A percentile compares a stretch with the other conserved stretches of the same genome.
Evolutionary conservation across 2,329 filamentous ascomycete species (phyloP).

Genomic region (Fusarium sterilihyphosum): DNA sequence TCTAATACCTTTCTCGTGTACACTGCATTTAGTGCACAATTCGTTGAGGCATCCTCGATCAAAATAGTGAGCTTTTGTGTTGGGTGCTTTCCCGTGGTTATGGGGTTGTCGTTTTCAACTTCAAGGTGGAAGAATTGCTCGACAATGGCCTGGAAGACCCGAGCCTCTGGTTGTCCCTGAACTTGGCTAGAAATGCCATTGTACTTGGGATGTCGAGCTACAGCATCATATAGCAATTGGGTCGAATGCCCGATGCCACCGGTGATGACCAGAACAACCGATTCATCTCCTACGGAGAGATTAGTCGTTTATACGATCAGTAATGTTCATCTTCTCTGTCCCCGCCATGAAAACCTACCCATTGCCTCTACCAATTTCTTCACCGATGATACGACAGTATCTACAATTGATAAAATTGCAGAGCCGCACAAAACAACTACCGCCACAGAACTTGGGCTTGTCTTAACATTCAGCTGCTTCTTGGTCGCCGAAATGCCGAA

Average conservation of each 20-base stretch:
- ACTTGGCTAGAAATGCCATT: conserved; percentile 6
- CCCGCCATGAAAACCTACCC: background rate
- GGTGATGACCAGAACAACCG: conserved; percentile 24
- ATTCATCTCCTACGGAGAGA: background rate
- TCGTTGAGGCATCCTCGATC: conserved; percentile 35
- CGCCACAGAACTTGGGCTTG: background rate
- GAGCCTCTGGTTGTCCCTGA: conserved; percentile 22
- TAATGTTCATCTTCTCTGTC: too few species aligned
- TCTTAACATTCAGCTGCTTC: background rate
- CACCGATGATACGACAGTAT: conserved; percentile 25
- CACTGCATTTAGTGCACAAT: conserved; percentile 34
- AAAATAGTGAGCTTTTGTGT: conserved; percentile 14
- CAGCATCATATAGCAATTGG: conserved; percentile 28
- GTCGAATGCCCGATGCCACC: conserved; percentile 40
- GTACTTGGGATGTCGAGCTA: conserved; percentile 27
- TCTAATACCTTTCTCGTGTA: conserved; percentile 32
- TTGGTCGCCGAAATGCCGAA: background rate
- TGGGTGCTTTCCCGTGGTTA: background rate
- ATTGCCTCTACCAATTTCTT: background rate
- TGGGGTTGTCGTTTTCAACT: background rate
- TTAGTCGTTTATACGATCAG: background rate
- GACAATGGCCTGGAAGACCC: conserved; percentile 25
- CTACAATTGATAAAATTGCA: conserved; percentile 24
- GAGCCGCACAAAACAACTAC: conserved; percentile 35
- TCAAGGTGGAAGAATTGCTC: conserved; percentile 24